Evolutionary conservation across 1,284 basidiomycete genomes (phyloP).

Genomic region (Salmacisia buchloeana): DNA sequence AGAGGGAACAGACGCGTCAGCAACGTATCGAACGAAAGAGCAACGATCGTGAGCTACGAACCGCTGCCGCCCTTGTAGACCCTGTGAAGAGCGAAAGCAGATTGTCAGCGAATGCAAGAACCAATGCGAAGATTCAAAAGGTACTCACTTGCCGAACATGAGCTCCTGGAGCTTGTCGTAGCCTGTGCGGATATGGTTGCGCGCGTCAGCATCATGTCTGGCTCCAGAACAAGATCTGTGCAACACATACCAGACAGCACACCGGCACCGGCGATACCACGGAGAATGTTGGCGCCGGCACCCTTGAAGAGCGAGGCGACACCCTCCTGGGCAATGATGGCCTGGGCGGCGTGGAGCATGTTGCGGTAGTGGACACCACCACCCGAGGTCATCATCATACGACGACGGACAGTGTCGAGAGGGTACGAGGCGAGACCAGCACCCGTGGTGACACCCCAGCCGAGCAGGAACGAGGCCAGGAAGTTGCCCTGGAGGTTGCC

Average conservation of each 20-base stretch:
- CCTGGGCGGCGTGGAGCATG: constrained; percentile 64
- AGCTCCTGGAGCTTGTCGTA: constrained; percentile 71
- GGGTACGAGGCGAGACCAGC: constrained; percentile 52
- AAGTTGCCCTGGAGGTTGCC: constrained; percentile 48
- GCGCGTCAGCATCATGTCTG: background rate
- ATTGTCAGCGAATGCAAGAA: too few relatives aligned
- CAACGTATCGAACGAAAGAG: too few relatives aligned
- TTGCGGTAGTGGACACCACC: constrained; percentile 50
- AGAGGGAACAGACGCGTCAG: too few relatives aligned
- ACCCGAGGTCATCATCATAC: constrained; percentile 52
- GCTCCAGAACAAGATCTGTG: background rate
- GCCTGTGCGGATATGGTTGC: background rate
- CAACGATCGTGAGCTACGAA: too few relatives aligned
- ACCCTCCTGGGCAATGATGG: constrained; percentile 79
- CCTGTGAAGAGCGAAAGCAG: too few relatives aligned
- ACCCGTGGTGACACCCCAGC: constrained; percentile 50
- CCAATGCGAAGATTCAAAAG: too few relatives aligned
- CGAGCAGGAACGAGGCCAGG: constrained; percentile 50
- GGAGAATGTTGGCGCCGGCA: constrained; percentile 93
- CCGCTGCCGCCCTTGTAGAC: constrained; percentile 18
- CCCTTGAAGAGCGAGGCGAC: constrained; percentile 64
- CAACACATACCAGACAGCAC: constrained; percentile 65
- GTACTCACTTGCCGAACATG: constrained; percentile 53
- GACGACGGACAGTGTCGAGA: constrained; percentile 50
- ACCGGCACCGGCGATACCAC: constrained; percentile 97